These are phyloP conservation scores for Trichoderma guizhouense DNA, from an alignment of 2,329 filamentous ascomycete species.

Conservation along the genomic window DNA sequence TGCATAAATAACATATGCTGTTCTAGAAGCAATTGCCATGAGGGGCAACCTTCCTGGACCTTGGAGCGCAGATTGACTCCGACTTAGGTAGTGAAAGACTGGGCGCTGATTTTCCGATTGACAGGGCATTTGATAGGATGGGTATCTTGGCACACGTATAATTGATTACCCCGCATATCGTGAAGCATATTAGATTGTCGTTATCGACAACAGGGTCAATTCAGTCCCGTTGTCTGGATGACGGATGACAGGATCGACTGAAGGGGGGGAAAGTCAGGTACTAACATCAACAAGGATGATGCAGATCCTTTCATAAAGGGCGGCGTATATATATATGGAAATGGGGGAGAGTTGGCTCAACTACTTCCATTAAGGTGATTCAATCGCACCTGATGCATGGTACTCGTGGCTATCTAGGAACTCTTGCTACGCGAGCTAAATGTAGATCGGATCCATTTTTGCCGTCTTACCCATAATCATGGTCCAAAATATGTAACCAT, in stretches of 20 bases:
- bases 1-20: background rate
- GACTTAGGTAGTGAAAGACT: background rate
- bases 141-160: background rate
- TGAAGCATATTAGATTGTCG: background rate
- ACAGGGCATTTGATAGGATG: background rate
- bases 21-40: background rate
- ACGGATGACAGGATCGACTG: background rate
- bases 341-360: background rate
- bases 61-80: background rate
- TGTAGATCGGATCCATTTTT: background rate
- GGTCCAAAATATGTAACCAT: background rate
- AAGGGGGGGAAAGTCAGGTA: background rate
- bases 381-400: background rate
- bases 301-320: background rate
- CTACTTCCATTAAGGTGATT: background rate
- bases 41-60: background rate
- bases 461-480: background rate
- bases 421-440: background rate
- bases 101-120: background rate
- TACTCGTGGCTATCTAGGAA: background rate
- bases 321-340: background rate
- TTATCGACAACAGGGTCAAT: background rate
- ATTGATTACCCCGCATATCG: background rate
- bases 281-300: background rate
- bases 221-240: background rate